Evolutionary conservation across 1,284 basidiomycete species (phyloP), one percentile per base, ranked within the genome.

Genomic region (Ustilago sp.): DNA sequence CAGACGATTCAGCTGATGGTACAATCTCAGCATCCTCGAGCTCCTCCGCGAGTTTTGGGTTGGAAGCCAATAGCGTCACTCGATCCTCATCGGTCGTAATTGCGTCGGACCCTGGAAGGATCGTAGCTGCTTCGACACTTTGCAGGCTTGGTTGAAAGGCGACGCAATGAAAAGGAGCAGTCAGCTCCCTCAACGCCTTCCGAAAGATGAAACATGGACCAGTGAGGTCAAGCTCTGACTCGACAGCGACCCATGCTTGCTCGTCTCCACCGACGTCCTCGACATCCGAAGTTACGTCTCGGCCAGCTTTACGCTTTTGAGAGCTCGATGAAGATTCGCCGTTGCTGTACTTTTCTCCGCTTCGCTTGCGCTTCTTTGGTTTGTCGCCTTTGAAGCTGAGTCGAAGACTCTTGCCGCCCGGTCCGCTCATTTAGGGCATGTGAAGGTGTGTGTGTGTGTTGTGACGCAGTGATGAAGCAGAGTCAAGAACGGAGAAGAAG

Each of bases 261-360:
- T 80, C 79, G 56, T 80, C 70, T 39, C 79, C 79, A 19, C 71
- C 79, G 2, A 76, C 73, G 47, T 79, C 77, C 8, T 79, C 77
- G n/a, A 76, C 77, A 38, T 76, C 77, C 23, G 76, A 78, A 6
- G n/a, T 58, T 70, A 11, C 65, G 55, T 35, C 55, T 67, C 34
- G 65, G 53, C 31, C 60, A 72, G 35, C 62, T 53, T 8, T 50
- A 28, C 48, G 48, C 28, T 50, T 50, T 50, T 28, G 48, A 50
- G 68, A 65, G 11, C 64, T 68, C n/a, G 59, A 61, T 12, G 59
- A 61, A n/a, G 57, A 45, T 15, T 56, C 57, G 15, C 58, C 58
- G 31, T 52, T 36, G 32, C 39, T 34, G 43, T 59, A 31, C 57
- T 68, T 68, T 43, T 62, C 50, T 32, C 48, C 48, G 55, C 52